Percentiles rank a stretch among this genome's conserved stretches.
phyloP scores from a whole-genome alignment of 805 yeast species.

The Komagataella pastoris region DNA sequence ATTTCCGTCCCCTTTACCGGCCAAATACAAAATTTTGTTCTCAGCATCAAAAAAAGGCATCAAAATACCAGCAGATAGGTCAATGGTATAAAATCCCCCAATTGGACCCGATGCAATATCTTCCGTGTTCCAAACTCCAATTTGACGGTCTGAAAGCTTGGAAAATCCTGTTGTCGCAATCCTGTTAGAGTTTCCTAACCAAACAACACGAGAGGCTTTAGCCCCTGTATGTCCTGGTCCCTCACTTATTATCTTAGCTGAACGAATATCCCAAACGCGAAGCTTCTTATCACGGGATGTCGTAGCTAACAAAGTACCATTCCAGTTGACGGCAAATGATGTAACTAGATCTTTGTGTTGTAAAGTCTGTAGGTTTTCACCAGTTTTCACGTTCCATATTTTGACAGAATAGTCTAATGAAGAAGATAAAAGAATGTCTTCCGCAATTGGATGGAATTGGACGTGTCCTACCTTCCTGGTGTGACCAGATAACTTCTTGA shows the following conservation, averaged over 20 bases:
- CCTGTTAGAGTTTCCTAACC: constrained; percentile 84
- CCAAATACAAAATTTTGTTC: constrained; percentile 70
- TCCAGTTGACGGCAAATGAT: constrained; percentile 83
- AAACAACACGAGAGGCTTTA: constrained; percentile 72
- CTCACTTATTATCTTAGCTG: constrained; percentile 63
- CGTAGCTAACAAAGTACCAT: constrained; percentile 79
- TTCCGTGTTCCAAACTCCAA: constrained; percentile 84
- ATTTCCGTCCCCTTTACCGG: constrained; percentile 98
- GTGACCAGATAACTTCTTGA: constrained; percentile 69
- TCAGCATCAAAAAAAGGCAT: constrained; percentile 85
- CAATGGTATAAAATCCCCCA: constrained; percentile 79
- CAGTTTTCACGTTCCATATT: constrained; percentile 78
- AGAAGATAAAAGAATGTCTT: constrained; percentile 76
- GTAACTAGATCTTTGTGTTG: constrained; percentile 86
- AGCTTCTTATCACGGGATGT: constrained; percentile 83
- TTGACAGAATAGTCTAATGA: constrained; percentile 87
- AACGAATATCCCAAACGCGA: constrained; percentile 83
- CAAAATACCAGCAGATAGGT: constrained; percentile 84
- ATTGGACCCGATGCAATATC: constrained; percentile 71
- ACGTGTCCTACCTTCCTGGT: constrained; percentile 90
- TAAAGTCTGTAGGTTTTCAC: constrained; percentile 56
- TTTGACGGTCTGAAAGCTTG: constrained; percentile 82
- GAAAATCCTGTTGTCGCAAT: constrained; percentile 92
- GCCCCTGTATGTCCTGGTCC: constrained; percentile 92
- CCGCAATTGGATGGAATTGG: constrained; percentile 78